Evolutionary conservation across 192 early-diverging fungal species (phyloP).

Genomic region (Podila horticola): DNA sequence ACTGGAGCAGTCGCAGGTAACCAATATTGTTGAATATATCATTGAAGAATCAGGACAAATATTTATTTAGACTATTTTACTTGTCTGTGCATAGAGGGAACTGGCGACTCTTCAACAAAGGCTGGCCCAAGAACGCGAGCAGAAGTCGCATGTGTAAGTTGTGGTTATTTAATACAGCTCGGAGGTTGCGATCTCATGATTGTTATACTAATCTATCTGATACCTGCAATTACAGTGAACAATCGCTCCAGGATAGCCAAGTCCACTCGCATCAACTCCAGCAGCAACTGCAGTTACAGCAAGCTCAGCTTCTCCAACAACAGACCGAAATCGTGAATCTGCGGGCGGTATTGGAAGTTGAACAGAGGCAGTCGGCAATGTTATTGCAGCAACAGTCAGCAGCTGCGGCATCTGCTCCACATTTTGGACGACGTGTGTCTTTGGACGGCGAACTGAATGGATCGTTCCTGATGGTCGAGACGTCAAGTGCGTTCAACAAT

Average conservation of each 20-base stretch:
- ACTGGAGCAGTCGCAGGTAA: constrained; percentile 15
- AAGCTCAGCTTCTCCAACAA: constrained; percentile 38
- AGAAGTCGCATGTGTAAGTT: constrained; percentile 25
- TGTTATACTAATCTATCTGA: background rate
- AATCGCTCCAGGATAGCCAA: constrained; percentile 29
- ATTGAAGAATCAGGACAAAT: too few species aligned
- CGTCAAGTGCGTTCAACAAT: background rate
- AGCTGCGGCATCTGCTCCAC: constrained; percentile 20
- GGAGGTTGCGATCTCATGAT: background rate
- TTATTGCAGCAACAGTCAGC: constrained; percentile 26
- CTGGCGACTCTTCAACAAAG: constrained; percentile 8
- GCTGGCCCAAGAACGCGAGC: constrained; percentile 21
- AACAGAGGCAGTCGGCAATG: constrained; percentile 24
- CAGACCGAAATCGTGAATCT: constrained; percentile 46
- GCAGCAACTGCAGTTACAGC: constrained; percentile 39
- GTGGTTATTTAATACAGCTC: background rate
- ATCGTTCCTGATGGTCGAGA: constrained; percentile 39
- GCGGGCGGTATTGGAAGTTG: constrained; percentile 31
- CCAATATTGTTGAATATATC: too few species aligned
- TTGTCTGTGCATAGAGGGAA: constrained; percentile 19
- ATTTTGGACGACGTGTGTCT: constrained; percentile 27
- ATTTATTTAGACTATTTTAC: background rate
- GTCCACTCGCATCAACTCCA: constrained; percentile 29
- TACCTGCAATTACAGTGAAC: constrained; percentile 7
- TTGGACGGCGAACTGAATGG: constrained; percentile 30